A percentile compares a stretch with the other conserved stretches of the same genome.
phyloP scores from a whole-genome alignment of 257 asterid species.

The Solanum clarkiae region DNA sequence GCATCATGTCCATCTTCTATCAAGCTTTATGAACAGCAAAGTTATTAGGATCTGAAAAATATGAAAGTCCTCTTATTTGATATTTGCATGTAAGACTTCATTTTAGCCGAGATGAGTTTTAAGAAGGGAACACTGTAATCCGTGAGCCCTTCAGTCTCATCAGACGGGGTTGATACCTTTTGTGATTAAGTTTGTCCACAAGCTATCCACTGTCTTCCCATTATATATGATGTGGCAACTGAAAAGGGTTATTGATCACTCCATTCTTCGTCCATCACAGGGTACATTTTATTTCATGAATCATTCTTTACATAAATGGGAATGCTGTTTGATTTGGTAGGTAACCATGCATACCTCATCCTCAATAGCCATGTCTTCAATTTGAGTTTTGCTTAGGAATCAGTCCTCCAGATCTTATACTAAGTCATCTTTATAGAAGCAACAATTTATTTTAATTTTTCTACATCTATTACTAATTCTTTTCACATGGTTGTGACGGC shows the following conservation, averaged over 20 bases:
- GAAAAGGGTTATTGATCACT: background rate
- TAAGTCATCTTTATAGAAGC: background rate
- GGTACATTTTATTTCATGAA: background rate
- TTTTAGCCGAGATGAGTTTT: background rate
- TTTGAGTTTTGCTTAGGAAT: background rate
- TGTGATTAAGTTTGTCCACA: background rate
- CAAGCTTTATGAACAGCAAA: background rate
- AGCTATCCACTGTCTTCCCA: background rate
- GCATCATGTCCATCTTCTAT: background rate
- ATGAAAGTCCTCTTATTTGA: background rate
- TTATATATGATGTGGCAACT: background rate
- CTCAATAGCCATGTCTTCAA: background rate
- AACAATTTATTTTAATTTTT: background rate
- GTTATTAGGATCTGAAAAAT: background rate
- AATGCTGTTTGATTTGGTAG: background rate
- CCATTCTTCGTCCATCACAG: background rate
- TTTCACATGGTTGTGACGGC: background rate
- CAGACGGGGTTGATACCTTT: background rate
- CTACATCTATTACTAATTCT: background rate
- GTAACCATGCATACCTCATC: background rate
- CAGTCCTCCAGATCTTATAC: background rate
- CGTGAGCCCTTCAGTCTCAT: background rate
- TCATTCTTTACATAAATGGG: background rate
- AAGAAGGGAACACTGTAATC: background rate
- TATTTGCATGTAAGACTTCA: background rate